These are phyloP conservation scores for Yamadazyma diddensiae DNA, from an alignment of 1,139 yeast genomes.

Conservation along the genomic window DNA sequence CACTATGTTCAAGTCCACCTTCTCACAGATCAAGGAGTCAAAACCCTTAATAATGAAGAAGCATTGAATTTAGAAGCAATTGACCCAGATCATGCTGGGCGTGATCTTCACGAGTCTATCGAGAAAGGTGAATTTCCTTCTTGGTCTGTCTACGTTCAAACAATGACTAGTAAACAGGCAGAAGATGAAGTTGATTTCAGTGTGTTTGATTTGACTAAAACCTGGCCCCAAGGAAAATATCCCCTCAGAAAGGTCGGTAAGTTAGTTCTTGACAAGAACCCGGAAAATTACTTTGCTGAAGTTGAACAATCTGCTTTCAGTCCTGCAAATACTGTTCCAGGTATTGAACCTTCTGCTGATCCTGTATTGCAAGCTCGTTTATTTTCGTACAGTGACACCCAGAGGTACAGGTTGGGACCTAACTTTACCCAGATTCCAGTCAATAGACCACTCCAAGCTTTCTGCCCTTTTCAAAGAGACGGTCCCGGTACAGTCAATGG, in stretches of 20 bases:
- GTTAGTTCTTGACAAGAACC: conserved; percentile 67
- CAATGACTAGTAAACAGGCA: conserved; percentile 67
- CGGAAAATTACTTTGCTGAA: conserved; percentile 76
- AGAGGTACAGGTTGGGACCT: conserved; percentile 59
- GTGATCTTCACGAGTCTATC: conserved; percentile 61
- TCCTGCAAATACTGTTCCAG: conserved; percentile 83
- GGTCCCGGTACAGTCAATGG: conserved; percentile 84
- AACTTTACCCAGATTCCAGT: conserved; percentile 75
- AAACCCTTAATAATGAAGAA: conserved; percentile 54
- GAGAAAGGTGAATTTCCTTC: conserved; percentile 58
- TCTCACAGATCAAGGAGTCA: conserved; percentile 57
- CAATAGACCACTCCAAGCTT: conserved; percentile 58
- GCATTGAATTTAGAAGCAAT: conserved; percentile 57
- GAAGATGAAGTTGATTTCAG: conserved; percentile 59
- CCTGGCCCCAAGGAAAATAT: conserved; percentile 77
- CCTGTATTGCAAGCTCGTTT: conserved; percentile 84
- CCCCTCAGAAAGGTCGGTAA: conserved; percentile 75
- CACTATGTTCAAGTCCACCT: conserved; percentile 65
- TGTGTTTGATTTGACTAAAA: conserved; percentile 69
- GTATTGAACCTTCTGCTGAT: conserved; percentile 81
- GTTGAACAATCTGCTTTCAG: conserved; percentile 82
- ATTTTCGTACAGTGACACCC: conserved; percentile 85
- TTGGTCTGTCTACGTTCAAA: conserved; percentile 65
- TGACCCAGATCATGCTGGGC: conserved; percentile 63
- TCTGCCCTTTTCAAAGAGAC: conserved; percentile 74